Conservation (phyloP, 108 stramenopile genomes). For the Cyclostephanos tholiformis region DNA sequence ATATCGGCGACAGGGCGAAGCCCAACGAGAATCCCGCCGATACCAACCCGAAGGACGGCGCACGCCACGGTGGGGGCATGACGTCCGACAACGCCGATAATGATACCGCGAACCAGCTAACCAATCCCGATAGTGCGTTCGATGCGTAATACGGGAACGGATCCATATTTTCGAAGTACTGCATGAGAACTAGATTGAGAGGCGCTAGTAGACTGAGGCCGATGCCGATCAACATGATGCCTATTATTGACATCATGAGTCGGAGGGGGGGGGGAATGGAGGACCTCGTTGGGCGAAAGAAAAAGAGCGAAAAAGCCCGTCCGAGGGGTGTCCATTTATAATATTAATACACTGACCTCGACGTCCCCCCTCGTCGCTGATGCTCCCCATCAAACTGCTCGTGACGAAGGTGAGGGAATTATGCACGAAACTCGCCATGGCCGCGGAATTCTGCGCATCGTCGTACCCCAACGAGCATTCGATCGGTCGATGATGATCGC, state of each 20-base stretch:
- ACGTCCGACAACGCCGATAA: conserved; percentile 75
- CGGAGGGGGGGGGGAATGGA: too few relatives aligned
- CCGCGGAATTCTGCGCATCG: conserved; percentile 77
- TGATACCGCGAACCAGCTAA: conserved; percentile 78
- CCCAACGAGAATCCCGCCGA: conserved; percentile 79
- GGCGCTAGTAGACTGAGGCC: conserved; percentile 59
- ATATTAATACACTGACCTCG: conserved; percentile 60
- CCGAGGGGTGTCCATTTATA: too few relatives aligned
- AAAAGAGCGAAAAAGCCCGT: too few relatives aligned
- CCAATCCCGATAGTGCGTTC: conserved; percentile 55
- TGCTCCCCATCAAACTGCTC: conserved; percentile 74
- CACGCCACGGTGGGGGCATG: conserved; percentile 71
- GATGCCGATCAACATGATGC: conserved; percentile 59
- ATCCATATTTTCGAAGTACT: conserved; percentile 52
- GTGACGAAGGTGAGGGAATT: conserved; percentile 75
- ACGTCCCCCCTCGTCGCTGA: conserved; percentile 80
- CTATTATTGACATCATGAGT: conserved; percentile 22
- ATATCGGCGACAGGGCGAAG: conserved; percentile 66
- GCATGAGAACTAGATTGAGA: conserved; percentile 58
- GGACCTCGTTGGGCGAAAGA: too few relatives aligned
- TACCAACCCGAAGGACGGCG: conserved; percentile 74
- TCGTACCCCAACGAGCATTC: conserved; percentile 69
- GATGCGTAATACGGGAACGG: conserved; percentile 74
- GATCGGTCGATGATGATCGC: conserved; percentile 55
- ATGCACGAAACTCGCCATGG: conserved; percentile 57